Evolutionary conservation across 2,329 filamentous ascomycete genomes (phyloP), one percentile per base, ranked within the genome.

Genomic region (Xylaria digitata): DNA sequence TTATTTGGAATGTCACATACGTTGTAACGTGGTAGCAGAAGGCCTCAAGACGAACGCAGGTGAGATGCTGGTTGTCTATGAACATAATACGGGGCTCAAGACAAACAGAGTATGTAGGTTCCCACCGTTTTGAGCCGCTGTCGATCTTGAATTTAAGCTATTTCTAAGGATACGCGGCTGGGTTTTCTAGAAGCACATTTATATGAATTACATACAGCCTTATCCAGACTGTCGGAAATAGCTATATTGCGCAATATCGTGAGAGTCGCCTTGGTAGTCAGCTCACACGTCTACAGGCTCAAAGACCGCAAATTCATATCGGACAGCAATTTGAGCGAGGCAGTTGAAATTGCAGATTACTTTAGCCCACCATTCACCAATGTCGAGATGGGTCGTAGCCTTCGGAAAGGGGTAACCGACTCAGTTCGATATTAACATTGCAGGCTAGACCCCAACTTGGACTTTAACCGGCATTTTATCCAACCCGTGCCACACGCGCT

Each of bases 401-500:
- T 34, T 56, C 23, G 17, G 52, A 48, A 37, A 32, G 60, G 37
- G 37, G 30, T 40, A 30, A 17, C 32, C 26, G n/a, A 43, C 21
- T 34, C 13, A 19, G 23, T n/a, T 57, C 37, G 60, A 58, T 59
- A 59, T 57, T 61, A 56, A 66, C 37, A 45, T 26, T 53, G 17
- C 43, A 56, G 61, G 42, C 60, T 60, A 64, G 65, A 64, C 60
- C 53, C 56, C 56, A 62, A 60, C 23, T 48, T 43, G 21, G 43
- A 49, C 19, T 67, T 67, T 67, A 67, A 21, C 65, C 65, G 65
- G 65, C 55, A 53, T 9, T 64, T 67, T 67, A 67, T 52, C 60
- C 65, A 67, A 61, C 55, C 65, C 65, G 61, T 11, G 40, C 52
- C 45, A 43, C 43, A 62, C 30, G 42, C 43, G 46, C 58, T 53